phyloP scores from a whole-genome alignment of 2,329 filamentous ascomycete genomes.

The Microthyrium microscopicum region DNA sequence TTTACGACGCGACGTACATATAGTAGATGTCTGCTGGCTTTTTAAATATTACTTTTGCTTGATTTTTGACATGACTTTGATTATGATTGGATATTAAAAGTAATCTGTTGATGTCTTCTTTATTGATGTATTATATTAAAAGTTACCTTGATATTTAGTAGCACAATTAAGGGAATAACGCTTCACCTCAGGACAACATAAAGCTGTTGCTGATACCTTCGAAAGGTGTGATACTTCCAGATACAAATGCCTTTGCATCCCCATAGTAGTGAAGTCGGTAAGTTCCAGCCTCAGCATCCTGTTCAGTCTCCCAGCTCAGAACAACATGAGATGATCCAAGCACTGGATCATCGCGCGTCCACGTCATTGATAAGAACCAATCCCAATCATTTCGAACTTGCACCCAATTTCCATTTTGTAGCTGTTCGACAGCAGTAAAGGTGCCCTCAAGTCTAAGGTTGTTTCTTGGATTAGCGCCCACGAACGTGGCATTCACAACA shows the following conservation, averaged over 20 bases:
- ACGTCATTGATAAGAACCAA: conserved; percentile 69
- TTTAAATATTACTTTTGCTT: too few species aligned
- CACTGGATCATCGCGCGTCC: conserved; percentile 54
- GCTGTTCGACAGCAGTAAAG: conserved; percentile 58
- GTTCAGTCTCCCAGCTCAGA: conserved; percentile 59
- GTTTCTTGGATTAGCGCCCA: conserved; percentile 81
- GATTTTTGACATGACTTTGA: too few species aligned
- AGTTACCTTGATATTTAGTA: too few species aligned
- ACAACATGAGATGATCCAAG: conserved; percentile 63
- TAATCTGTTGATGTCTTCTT: too few species aligned
- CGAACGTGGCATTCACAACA: conserved; percentile 50
- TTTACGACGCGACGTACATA: too few species aligned
- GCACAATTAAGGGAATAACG: too few species aligned
- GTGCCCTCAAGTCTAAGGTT: conserved; percentile 65
- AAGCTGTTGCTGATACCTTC: conserved; percentile 48
- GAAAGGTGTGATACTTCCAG: conserved; percentile 48
- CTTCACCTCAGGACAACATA: conserved; percentile 10
- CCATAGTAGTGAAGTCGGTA: conserved; percentile 77
- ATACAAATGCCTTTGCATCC: conserved; percentile 55
- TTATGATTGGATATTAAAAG: too few species aligned
- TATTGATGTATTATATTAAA: too few species aligned
- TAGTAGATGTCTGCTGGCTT: too few species aligned
- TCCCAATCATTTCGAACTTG: conserved; percentile 57
- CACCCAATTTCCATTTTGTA: conserved; percentile 40
- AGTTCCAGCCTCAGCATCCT: conserved; percentile 36